Evolutionary conservation across 2,329 filamentous ascomycete genomes (phyloP), one percentile per base, ranked within the genome.

Genomic region (Dichotomopilus funicola): DNA sequence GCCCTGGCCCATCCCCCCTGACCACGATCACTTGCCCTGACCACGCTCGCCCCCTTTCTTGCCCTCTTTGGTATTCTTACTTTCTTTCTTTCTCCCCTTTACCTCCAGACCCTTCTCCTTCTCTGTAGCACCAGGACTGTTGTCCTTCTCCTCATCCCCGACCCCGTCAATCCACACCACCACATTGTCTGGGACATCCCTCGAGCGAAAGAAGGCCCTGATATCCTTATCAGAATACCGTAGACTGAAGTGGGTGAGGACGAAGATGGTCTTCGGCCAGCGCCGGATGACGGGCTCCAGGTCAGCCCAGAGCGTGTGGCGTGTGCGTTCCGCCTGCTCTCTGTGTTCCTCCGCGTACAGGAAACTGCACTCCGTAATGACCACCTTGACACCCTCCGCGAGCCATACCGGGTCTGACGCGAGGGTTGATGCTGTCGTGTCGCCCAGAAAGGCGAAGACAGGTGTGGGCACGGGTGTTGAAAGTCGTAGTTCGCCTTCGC

Each of bases 281-380:
- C 65, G 68, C 34, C 74, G 64, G 19, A 78, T 66, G 4, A 78
- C 71, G 12, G 63, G 65, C 59, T 77, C 75, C 45, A 78, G 61
- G 43, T 78, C 75, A 11, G 60, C 60, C 75, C 75, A 78, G 33
- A 71, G 63, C 0, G 75, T 78, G 57, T 78, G 76, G 61, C 75
- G 75, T 5, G 76, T 78, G 65, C 71, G 71, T 8, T 65, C 68
- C 1, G 75, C 75, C 65, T 77, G 75, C 2, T 61, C 64, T 13
- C 69, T 64, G 61, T 78, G 76, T 60, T 72, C 68, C 41, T 74
- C 71, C 35, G 2, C 19, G 19, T 67, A 67, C 35, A 78, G 53
- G 58, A 78, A 78, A 54, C 74, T 77, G 61, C 76, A 78, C 64
- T 78, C 76, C 0, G 74, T 77, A 40, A 78, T 73, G 51, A 78